phyloP scores from a whole-genome alignment of 192 early-diverging fungal genomes.

The Podila horticola region DNA sequence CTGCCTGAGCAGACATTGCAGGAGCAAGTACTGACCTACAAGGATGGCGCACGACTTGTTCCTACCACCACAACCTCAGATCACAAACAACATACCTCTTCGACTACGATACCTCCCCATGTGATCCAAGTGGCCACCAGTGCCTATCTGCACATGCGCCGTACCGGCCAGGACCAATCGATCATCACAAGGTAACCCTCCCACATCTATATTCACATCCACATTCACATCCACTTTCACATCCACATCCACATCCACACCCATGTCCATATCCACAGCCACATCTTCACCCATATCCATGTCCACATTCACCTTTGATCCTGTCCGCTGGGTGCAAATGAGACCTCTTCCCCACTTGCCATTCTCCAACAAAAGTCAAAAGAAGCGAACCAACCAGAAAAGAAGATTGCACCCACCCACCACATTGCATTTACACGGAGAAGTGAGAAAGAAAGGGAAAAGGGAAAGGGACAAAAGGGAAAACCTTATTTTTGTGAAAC shows the following conservation, averaged over 20 bases:
- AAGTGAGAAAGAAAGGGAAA: no score
- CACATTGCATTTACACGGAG: no score
- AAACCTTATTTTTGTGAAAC: no score
- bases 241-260: background rate
- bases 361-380: no score
- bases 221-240: background rate
- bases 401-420: no score
- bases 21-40: constrained; percentile 78
- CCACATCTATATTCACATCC: background rate
- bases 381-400: no score
- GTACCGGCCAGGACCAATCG: constrained; percentile 90
- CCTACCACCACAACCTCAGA: background rate
- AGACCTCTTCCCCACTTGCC: no score
- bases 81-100: constrained; percentile 34
- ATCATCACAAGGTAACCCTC: constrained; percentile 85
- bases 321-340: background rate
- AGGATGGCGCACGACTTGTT: constrained; percentile 57
- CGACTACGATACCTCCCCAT: constrained; percentile 71
- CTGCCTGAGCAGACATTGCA: constrained; percentile 71
- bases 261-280: background rate
- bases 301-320: no score
- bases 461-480: no score
- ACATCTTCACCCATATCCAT: background rate
- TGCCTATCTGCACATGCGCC: constrained; percentile 89
- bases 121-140: constrained; percentile 85